Evolutionary conservation across 2,329 filamentous ascomycete species (phyloP).

Genomic region (Penicillium sclerotiorum): DNA sequence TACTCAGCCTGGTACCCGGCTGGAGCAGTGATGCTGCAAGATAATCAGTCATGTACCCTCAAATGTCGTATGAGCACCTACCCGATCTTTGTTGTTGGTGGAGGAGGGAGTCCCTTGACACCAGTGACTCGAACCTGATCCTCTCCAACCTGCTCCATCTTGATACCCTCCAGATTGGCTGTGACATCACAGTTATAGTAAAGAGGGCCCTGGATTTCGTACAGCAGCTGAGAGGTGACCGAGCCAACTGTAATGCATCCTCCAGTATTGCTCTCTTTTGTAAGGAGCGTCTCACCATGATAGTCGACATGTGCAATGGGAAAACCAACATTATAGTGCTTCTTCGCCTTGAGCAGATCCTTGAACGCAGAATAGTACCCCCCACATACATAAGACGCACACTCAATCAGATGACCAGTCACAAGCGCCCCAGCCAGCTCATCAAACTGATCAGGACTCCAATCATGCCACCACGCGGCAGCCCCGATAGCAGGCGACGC

Average conservation of each 20-base stretch:
- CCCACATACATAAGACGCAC: slow-evolving; percentile 57
- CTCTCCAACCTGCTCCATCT: neutral
- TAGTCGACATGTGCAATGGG: slow-evolving; percentile 54
- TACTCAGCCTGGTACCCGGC: slow-evolving; percentile 33
- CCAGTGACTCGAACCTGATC: slow-evolving; percentile 4
- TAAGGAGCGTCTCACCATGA: slow-evolving; percentile 44
- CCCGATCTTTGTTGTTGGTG: slow-evolving; percentile 26
- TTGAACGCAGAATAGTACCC: slow-evolving; percentile 56
- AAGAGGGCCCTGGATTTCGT: slow-evolving; percentile 52
- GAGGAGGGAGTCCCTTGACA: slow-evolving; percentile 21
- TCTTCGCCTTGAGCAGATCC: slow-evolving; percentile 39
- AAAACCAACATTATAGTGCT: slow-evolving; percentile 37
- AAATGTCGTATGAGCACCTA: too few relatives aligned
- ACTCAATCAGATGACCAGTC: slow-evolving; percentile 59
- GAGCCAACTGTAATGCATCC: slow-evolving; percentile 45
- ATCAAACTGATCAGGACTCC: slow-evolving; percentile 53
- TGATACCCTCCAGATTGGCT: neutral
- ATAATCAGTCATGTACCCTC: too few relatives aligned
- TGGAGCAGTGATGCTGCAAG: slow-evolving; percentile 25
- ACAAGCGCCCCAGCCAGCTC: slow-evolving; percentile 54
- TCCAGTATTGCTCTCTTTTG: slow-evolving; percentile 50
- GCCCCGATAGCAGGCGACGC: slow-evolving; percentile 58
- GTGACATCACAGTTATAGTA: slow-evolving; percentile 50
- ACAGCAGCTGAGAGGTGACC: slow-evolving; percentile 52
- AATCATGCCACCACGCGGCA: slow-evolving; percentile 59